Conservation (phyloP, 192 early-diverging fungal genomes). For the Diversispora epigaea region DNA sequence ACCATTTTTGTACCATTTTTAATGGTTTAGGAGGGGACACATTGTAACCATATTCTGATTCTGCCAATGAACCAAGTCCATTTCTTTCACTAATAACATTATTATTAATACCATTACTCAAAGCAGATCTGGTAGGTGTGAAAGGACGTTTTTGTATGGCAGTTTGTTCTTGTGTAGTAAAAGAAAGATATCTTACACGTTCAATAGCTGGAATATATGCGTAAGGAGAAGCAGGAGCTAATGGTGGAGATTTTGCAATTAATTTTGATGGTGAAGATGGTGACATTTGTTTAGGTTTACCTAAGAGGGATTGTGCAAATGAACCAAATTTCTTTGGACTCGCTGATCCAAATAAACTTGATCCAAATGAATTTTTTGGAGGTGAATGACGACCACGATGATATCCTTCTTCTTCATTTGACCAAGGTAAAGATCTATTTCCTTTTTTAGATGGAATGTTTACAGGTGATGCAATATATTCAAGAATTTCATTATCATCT, state of each 20-base stretch:
- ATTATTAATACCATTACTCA: not conserved
- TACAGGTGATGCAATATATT: slow-evolving; percentile 33
- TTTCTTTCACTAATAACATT: not conserved
- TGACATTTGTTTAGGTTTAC: slow-evolving; percentile 36
- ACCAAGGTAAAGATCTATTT: slow-evolving; percentile 31
- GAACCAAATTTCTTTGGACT: slow-evolving; percentile 42
- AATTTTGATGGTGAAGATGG: slow-evolving; percentile 30
- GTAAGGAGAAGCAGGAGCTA: slow-evolving; percentile 45
- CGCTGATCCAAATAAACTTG: slow-evolving; percentile 39
- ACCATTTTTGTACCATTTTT: slow-evolving; percentile 1
- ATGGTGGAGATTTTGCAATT: slow-evolving; percentile 38
- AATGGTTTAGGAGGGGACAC: not conserved
- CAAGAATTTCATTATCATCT: slow-evolving; percentile 27
- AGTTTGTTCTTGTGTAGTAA: slow-evolving; percentile 32
- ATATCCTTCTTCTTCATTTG: slow-evolving; percentile 17
- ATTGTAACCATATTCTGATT: slow-evolving; percentile 5
- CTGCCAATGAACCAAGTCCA: not conserved
- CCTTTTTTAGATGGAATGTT: not conserved
- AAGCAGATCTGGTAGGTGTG: not conserved
- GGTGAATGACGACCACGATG: slow-evolving; percentile 31
- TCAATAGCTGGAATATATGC: slow-evolving; percentile 49
- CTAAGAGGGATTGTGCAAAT: slow-evolving; percentile 35
- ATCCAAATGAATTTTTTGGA: slow-evolving; percentile 31
- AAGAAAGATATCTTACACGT: slow-evolving; percentile 46
- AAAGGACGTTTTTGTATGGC: slow-evolving; percentile 22